Evolutionary conservation across 306 rosid genomes (phyloP).

Genomic region (Albizia julibrissin): DNA sequence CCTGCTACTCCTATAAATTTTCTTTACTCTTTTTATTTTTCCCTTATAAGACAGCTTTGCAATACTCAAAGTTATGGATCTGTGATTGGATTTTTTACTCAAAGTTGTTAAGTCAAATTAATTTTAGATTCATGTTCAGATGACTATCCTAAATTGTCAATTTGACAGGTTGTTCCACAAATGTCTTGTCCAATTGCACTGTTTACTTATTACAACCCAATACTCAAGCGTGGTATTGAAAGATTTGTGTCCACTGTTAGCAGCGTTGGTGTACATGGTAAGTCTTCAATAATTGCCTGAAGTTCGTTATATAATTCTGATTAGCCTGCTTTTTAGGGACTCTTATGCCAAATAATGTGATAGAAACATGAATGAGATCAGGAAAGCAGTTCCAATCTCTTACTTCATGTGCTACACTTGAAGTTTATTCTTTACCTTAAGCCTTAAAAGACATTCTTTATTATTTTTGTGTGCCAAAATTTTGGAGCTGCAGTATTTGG

Average conservation of each 20-base stretch:
- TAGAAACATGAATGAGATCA: constrained; percentile 10
- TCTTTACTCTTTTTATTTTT: not conserved
- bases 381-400: constrained; percentile 22
- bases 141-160: constrained; percentile 29
- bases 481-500: not conserved
- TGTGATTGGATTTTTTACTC: constrained; percentile 19
- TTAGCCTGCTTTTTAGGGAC: constrained; percentile 7
- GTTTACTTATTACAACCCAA: constrained; percentile 87
- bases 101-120: not conserved
- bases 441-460: not conserved
- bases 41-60: constrained; percentile 1
- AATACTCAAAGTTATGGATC: constrained; percentile 18
- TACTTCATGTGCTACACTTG: constrained; percentile 9
- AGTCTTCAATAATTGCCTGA: constrained; percentile 24
- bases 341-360: constrained; percentile 1
- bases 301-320: constrained; percentile 10
- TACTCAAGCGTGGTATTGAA: constrained; percentile 79
- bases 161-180: constrained; percentile 78
- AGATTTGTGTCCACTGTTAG: constrained; percentile 70
- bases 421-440: no score
- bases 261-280: constrained; percentile 82
- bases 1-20: not conserved
- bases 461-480: not conserved
- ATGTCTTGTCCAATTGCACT: constrained; percentile 84
- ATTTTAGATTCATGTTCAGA: not conserved